Evolutionary conservation across 257 asterid species (phyloP).

Genomic region (Craterostigma plantagineum): DNA sequence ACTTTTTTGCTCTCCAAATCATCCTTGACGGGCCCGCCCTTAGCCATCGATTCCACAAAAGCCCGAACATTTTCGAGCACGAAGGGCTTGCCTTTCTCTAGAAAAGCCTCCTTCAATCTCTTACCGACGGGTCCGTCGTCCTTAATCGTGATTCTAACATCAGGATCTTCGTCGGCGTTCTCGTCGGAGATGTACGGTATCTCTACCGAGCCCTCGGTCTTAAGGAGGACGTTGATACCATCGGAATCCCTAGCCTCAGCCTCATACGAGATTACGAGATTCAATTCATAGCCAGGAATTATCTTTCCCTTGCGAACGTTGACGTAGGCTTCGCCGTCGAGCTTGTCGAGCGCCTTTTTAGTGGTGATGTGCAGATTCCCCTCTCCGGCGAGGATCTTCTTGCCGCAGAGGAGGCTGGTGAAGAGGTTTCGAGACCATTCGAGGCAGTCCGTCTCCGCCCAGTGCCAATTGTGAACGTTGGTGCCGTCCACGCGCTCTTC

Average conservation of each 20-base stretch:
- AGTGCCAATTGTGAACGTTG: constrained; percentile 97
- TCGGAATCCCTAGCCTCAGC: constrained; percentile 62
- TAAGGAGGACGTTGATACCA: constrained; percentile 19
- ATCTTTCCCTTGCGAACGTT: constrained; percentile 85
- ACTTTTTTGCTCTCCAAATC: constrained; percentile 63
- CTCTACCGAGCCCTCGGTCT: constrained; percentile 60
- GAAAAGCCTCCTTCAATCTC: constrained; percentile 60
- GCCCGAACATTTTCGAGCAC: constrained; percentile 60
- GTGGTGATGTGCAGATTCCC: constrained; percentile 31
- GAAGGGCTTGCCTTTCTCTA: constrained; percentile 51
- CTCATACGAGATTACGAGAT: constrained; percentile 43
- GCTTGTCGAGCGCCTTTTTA: constrained; percentile 29
- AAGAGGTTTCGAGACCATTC: constrained; percentile 67
- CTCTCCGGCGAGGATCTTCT: constrained; percentile 51
- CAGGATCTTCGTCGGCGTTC: constrained; percentile 90
- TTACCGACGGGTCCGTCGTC: constrained; percentile 72
- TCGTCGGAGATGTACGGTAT: constrained; percentile 79
- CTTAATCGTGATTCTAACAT: constrained; percentile 32
- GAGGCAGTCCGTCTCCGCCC: constrained; percentile 84
- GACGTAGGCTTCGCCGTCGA: constrained; percentile 84
- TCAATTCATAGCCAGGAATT: constrained; percentile 76
- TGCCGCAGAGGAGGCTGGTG: constrained; percentile 31
- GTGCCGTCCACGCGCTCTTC: constrained; percentile 90
- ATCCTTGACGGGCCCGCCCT: constrained; percentile 82
- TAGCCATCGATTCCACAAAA: constrained; percentile 50